Base-by-base conservation (phyloP, 2,329 filamentous ascomycete genomes). In the Camillea tinctor region DNA sequence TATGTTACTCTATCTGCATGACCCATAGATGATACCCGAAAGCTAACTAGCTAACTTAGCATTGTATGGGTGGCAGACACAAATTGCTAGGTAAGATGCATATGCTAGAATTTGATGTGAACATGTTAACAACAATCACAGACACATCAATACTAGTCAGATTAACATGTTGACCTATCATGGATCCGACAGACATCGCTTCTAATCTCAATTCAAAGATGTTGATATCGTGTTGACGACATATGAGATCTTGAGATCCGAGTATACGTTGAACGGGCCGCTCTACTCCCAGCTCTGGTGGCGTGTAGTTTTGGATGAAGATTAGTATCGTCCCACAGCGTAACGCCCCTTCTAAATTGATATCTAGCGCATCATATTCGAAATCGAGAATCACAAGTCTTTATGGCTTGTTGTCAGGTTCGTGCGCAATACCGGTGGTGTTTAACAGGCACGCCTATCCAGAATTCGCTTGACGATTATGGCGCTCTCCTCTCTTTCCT, bases 361-460 rank as follows among this genome's bases (percentile, higher is more conserved):
- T 15, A 11, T 4, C 8, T 17, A 77, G 77, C 77, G 2, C 76
- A 79, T 60, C 65, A 66, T 9, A 77, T 79, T 13, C 70, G 77
- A 13, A 73, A 73, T 26, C 64, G 69, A 9, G 64, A 61, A 0
- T 71, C 74, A 0, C 57, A 75, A 52, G 61, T 66, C 6, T 76
- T 75, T 36, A 60, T 64, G 19, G 74, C 75, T 0, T 66, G 68
- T 20, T 63, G 61, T 50, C 23, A 50, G 7, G 58, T 75, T 17
- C 59, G 57, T 2, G 69, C 75, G 0, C 44, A 55, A 1, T 63
- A 68, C 22, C 68, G 75, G 2, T 79, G 76, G 77, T 78, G 75
- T 55, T 65, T 79, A 3, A 78, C 75, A 0, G 77, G 76, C 7
- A 79, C 77, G 0, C 77, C 76, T 0, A 75, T 79, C 2, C 75